phyloP scores from a whole-genome alignment of 441 rosid species.

The Gossypium aridum region DNA sequence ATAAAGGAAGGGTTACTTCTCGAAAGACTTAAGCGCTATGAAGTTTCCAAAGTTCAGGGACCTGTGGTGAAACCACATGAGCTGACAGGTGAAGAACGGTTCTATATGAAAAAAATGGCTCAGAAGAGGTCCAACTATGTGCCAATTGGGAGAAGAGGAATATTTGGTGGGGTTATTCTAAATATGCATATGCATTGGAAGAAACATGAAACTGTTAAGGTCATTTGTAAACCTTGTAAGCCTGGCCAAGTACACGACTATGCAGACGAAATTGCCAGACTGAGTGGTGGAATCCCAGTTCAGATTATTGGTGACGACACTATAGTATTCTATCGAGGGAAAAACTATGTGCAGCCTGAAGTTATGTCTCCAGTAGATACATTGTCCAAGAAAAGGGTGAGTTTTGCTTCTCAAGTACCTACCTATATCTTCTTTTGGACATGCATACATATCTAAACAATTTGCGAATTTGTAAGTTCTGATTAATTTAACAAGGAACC shows the following conservation, averaged over 20 bases:
- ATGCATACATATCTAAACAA: background rate
- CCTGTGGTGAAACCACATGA: conserved; percentile 71
- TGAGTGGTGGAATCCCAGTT: conserved; percentile 87
- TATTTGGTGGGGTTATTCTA: conserved; percentile 82
- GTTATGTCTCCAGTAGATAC: conserved; percentile 91
- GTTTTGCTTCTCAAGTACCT: background rate
- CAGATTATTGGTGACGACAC: conserved; percentile 68
- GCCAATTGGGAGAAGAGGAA: conserved; percentile 75
- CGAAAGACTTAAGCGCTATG: conserved; percentile 77
- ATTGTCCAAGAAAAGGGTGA: conserved; percentile 73
- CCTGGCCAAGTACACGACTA: conserved; percentile 68
- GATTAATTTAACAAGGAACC: background rate
- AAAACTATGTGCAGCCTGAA: conserved; percentile 83
- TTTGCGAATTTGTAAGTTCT: background rate
- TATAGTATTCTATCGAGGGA: conserved; percentile 81
- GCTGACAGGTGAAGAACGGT: conserved; percentile 85
- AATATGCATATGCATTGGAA: conserved; percentile 96
- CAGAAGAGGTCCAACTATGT: conserved; percentile 84
- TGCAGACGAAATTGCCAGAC: conserved; percentile 72
- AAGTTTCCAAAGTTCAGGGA: conserved; percentile 75
- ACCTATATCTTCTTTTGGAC: background rate
- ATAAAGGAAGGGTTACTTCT: conserved; percentile 74
- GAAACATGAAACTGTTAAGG: conserved; percentile 87
- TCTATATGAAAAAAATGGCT: conserved; percentile 75
- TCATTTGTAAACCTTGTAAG: conserved; percentile 74